Conservation (phyloP, 1,284 basidiomycete species). For the Microbotryum scabiosae region DNA sequence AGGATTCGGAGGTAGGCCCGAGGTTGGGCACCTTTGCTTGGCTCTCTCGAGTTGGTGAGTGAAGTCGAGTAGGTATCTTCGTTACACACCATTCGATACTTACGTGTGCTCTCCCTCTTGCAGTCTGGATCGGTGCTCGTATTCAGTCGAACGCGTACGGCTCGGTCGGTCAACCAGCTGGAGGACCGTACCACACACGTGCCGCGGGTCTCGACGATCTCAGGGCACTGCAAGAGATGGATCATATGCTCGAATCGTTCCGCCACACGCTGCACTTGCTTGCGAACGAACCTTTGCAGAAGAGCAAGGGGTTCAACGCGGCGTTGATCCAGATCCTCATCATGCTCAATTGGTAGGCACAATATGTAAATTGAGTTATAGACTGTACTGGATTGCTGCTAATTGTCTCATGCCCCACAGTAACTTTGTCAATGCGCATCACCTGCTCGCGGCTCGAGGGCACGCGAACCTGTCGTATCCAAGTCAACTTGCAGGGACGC, state of each 20-base stretch:
- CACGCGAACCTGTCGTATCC: no score
- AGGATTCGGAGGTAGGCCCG: background rate
- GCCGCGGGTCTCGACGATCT: slow-evolving; percentile 1
- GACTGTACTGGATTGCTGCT: background rate
- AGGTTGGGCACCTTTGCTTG: slow-evolving; percentile 23
- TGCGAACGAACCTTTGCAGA: slow-evolving; percentile 3
- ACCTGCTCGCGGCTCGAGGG: slow-evolving; percentile 12
- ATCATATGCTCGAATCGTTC: slow-evolving; percentile 15
- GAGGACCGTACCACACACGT: slow-evolving; percentile 12
- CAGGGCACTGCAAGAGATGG: slow-evolving; percentile 21
- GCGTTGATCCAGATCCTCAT: slow-evolving; percentile 17
- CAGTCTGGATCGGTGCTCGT: background rate
- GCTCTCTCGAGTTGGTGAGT: slow-evolving; percentile 15
- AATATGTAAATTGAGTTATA: background rate
- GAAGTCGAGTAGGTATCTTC: background rate
- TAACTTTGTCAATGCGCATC: slow-evolving; percentile 24
- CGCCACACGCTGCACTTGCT: slow-evolving; percentile 9
- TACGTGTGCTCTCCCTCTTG: no score
- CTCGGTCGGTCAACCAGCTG: slow-evolving; percentile 14
- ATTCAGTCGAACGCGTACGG: no score
- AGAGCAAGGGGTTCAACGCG: slow-evolving; percentile 3
- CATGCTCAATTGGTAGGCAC: slow-evolving; percentile 22
- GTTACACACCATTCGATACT: no score
- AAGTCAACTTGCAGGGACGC: no score
- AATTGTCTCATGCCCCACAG: background rate